Percentiles rank a stretch among this genome's conserved stretches.
Evolutionary conservation across 305 asterid genomes (phyloP).

Genomic region (Nicotiana rustica): DNA sequence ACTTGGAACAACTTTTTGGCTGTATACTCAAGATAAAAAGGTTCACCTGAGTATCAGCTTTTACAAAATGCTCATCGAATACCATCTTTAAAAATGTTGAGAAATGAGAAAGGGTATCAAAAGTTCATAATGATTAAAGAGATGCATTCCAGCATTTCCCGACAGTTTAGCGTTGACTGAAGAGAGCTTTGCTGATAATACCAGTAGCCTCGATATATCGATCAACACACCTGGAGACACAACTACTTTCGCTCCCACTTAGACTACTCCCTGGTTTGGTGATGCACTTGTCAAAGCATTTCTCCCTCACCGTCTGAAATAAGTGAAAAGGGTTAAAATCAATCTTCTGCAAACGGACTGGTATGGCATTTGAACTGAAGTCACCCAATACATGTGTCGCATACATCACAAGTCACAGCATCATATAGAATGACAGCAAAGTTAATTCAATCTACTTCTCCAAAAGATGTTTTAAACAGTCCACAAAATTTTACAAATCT

Average conservation of each 20-base stretch:
- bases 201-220: constrained; percentile 96
- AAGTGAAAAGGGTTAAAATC: constrained; percentile 19
- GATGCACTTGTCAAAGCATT: constrained; percentile 94
- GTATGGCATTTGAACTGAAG: background rate
- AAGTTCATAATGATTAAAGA: background rate
- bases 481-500: background rate
- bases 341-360: background rate
- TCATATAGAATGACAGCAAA: background rate
- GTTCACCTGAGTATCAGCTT: constrained; percentile 1
- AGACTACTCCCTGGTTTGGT: constrained; percentile 89
- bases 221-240: constrained; percentile 90
- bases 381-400: constrained; percentile 13
- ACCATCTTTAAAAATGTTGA: background rate
- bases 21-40: background rate
- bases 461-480: background rate
- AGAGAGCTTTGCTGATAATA: constrained; percentile 71
- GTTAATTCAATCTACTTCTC: constrained; percentile 16
- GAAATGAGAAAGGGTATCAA: background rate
- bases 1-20: background rate
- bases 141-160: constrained; percentile 9
- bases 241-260: constrained; percentile 88
- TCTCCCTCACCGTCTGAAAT: constrained; percentile 80
- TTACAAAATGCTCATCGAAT: background rate
- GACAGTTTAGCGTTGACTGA: constrained; percentile 58
- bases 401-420: constrained; percentile 25